Evolutionary conservation across 192 early-diverging fungal species (phyloP), one percentile per base, ranked within the genome.

Genomic region (Dispira simplex): DNA sequence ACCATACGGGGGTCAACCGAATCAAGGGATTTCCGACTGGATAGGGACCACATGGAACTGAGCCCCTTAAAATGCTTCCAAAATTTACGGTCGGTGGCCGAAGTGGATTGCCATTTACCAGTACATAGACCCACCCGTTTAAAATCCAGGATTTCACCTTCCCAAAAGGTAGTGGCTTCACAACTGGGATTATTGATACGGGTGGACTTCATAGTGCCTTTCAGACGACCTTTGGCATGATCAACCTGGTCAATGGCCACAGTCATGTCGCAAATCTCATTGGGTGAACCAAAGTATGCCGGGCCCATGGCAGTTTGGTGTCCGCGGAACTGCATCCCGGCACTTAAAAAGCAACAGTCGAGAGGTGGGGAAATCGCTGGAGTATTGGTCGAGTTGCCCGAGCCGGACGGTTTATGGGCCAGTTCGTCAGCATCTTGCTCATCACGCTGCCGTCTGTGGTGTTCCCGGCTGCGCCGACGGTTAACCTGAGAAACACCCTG

Each of bases 111-210:
- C 81, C 81, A 85, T 65, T 83, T 83, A 62, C 68, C 69, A 11
- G 83, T 85, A 67, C 74, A 69, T 46, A 80, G 71, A 46, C 65
- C 71, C 46, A 77, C 69, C 55, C 80, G 79, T 56, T 74, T 73
- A 73, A 85, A 83, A 65, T 85, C 83, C 28, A 85, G 63, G 25
- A 85, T 74, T 70, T 85, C 83, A 67, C 83, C 83, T 64, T 83
- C 80, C 83, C 83, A 85, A 52, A 65, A 77, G 0, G 83, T 85
- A 39, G 77, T 75, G 10, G 81, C 77, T 6, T 39, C 32, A 39
- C 32, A 39, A 39, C 32, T 39, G 32, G 32, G 32, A 8, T 66
- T 72, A 32, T 68, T 69, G 14, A 68, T 69, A 51, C 77, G 75
- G 46, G 68, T 63, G 3, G 81, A 78, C 56, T 72, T 74, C 83